Evolutionary conservation across 225 moss, liverwort and hornwort genomes (phyloP), one percentile per base, ranked within the genome.

Genomic region (Antitrichia curtipendula): DNA sequence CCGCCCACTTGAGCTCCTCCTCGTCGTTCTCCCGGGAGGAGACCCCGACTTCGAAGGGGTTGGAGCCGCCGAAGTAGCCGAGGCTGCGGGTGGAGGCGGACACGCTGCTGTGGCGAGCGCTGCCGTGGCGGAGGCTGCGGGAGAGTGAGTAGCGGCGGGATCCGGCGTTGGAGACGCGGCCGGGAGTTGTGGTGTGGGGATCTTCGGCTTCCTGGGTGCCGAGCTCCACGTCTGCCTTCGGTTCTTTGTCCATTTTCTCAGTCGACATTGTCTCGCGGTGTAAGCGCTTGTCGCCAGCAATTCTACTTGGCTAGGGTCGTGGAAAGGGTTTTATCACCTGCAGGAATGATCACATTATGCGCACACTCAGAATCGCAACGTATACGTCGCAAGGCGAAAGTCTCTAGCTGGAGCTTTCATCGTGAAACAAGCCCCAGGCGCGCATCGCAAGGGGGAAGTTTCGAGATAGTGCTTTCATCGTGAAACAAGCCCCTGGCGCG

Each of bases 1-100:
- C 94, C 21, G 91, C 94, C 92, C 92, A 94, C 38, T 82, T 91
- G 38, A 94, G 90, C 24, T 90, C 91, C 13, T 91, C 94, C 86
- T 94, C 94, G 40, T 94, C 94, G 12, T 80, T 69, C 36, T 9
- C 73, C 85, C 43, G 80, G 87, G 94, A 6, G 18, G 90, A 90
- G 7, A 29, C 88, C 8, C 40, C 86, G 8, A 25, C 54, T 66
- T 92, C 92, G 45, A 94, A 91, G 4, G 94, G 94, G 74, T 94
- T 94, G 66, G 87, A 84, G 52, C 92, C 92, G n/a, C 92, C 91
- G 70, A 92, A 90, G 34, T 81, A 89, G 27, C 90, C 36, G n/a
- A 82, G n/a, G 32, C 43, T 70, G 19, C 64, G 88, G 41, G 81
- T 57, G 34, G 88, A 85, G 16, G 28, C 70, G 27, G 89, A 91